Conservation (phyloP, 2,329 filamentous ascomycete genomes). For the Lecanicillium sp. region DNA sequence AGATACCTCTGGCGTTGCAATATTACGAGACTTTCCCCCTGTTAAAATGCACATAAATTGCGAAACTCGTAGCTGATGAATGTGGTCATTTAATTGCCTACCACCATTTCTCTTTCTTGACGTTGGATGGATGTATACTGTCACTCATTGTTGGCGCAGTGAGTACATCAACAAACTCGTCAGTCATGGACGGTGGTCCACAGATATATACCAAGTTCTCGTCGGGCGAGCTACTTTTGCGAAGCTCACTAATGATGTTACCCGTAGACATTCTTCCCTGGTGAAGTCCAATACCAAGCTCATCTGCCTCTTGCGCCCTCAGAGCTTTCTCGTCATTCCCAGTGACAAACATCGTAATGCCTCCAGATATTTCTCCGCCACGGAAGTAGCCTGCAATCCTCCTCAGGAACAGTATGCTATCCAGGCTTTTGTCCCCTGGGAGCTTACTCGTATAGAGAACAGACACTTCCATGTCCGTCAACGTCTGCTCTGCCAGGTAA, state of each 20-base stretch:
- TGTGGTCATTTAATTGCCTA: no score
- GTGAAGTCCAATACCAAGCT: slow-evolving; percentile 12
- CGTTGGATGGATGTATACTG: slow-evolving; percentile 34
- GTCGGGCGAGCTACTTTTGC: slow-evolving; percentile 17
- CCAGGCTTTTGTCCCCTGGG: slow-evolving; percentile 18
- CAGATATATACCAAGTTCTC: slow-evolving; percentile 56
- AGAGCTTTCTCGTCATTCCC: slow-evolving; percentile 9
- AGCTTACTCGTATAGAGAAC: slow-evolving; percentile 54
- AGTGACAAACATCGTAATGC: slow-evolving; percentile 40
- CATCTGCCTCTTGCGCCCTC: not conserved
- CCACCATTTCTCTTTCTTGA: slow-evolving; percentile 60
- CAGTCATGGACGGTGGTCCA: slow-evolving; percentile 61
- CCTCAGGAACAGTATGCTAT: slow-evolving; percentile 42
- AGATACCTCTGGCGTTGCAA: no score
- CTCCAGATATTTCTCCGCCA: slow-evolving; percentile 27
- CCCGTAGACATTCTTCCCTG: slow-evolving; percentile 31
- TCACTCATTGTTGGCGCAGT: slow-evolving; percentile 19
- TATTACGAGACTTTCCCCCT: not conserved
- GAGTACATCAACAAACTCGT: slow-evolving; percentile 48
- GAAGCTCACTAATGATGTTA: slow-evolving; percentile 34
- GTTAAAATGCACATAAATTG: no score
- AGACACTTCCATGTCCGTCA: slow-evolving; percentile 33
- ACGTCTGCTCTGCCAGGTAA: slow-evolving; percentile 40
- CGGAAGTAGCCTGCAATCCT: slow-evolving; percentile 35
- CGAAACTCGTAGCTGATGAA: no score